phyloP scores from a whole-genome alignment of 768 basidiomycete species.

The Amanita jacksonii region DNA sequence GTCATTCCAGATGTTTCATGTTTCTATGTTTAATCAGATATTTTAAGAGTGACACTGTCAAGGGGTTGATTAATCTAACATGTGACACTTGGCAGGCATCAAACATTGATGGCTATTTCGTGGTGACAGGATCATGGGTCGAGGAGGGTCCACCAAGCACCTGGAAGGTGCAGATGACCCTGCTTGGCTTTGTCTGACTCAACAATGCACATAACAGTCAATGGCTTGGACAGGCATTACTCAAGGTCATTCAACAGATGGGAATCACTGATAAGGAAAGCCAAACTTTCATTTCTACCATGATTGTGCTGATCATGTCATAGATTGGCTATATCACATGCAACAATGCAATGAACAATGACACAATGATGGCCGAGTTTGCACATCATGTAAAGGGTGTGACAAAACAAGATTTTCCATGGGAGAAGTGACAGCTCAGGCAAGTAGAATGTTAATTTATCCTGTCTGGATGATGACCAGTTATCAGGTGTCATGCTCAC shows the following conservation, averaged over 20 bases:
- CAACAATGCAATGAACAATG: no score
- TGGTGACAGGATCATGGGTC: constrained; percentile 30
- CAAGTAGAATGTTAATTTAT: no score
- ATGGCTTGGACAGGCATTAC: constrained; percentile 24
- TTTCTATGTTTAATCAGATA: background rate
- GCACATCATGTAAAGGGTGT: no score
- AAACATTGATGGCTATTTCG: constrained; percentile 29
- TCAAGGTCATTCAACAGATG: constrained; percentile 19
- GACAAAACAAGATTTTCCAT: no score
- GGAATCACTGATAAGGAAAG: constrained; percentile 21
- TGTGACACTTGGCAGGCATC: constrained; percentile 3
- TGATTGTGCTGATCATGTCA: no score
- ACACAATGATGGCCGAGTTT: no score
- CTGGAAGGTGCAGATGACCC: constrained; percentile 20
- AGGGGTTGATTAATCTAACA: background rate
- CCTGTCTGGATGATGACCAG: no score
- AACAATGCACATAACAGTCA: constrained; percentile 26
- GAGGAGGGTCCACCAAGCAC: constrained; percentile 17
- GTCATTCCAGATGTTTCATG: background rate
- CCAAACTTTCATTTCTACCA: constrained; percentile 6
- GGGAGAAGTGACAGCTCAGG: no score
- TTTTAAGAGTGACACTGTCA: constrained; percentile 3
- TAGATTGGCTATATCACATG: no score
- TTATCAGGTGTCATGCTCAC: constrained; percentile 16
- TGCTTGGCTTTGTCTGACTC: constrained; percentile 26